phyloP scores from a whole-genome alignment of 306 rosid species.

The barrel medic (Medicago truncatula) region DNA sequence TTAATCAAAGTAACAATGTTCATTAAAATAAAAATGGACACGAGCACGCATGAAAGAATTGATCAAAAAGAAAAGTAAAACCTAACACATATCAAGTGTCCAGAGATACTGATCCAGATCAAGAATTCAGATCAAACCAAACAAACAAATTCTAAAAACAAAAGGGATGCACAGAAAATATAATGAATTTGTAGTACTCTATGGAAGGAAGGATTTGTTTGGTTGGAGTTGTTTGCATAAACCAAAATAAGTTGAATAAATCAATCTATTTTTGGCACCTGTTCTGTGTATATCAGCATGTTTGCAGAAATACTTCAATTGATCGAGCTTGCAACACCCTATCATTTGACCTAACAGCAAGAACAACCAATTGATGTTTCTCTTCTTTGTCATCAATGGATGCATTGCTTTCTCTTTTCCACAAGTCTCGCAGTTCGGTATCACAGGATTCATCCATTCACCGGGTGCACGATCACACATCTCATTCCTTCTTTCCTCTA shows the following conservation, averaged over 20 bases:
- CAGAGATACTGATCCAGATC: too few relatives aligned
- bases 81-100: too few relatives aligned
- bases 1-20: too few relatives aligned
- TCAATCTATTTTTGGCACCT: slow-evolving; percentile 58
- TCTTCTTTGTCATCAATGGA: slow-evolving; percentile 42
- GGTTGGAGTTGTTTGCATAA: slow-evolving; percentile 60
- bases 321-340: slow-evolving; percentile 46
- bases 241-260: slow-evolving; percentile 50
- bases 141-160: too few relatives aligned
- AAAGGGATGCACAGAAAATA: too few relatives aligned
- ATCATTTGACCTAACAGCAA: slow-evolving; percentile 61
- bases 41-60: too few relatives aligned
- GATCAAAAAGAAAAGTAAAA: too few relatives aligned
- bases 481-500: background rate
- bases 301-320: slow-evolving; percentile 61
- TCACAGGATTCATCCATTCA: background rate
- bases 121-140: too few relatives aligned
- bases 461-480: background rate
- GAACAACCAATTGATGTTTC: slow-evolving; percentile 59
- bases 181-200: too few relatives aligned
- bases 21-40: too few relatives aligned
- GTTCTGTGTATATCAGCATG: slow-evolving; percentile 40
- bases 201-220: background rate
- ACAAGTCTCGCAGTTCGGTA: background rate
- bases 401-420: background rate